Conservation (phyloP, 106 monocot genomes). For the Cymbidium sinense region DNA sequence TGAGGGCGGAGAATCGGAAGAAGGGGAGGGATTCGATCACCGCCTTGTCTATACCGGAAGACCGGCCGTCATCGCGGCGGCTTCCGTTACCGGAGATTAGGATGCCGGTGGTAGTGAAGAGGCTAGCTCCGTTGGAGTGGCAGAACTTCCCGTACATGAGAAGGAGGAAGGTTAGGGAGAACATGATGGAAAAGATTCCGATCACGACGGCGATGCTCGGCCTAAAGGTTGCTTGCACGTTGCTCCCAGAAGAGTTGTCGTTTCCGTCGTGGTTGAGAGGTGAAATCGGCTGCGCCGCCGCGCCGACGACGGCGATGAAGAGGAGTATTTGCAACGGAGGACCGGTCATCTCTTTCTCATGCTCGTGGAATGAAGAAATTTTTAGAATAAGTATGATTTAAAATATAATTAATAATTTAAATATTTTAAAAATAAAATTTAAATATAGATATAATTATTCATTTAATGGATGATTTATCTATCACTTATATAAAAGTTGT, state of each 20-base stretch:
- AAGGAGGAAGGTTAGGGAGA: conserved; percentile 55
- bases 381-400: too few species aligned
- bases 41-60: conserved; percentile 53
- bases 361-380: too few species aligned
- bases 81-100: not conserved
- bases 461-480: too few species aligned
- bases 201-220: conserved; percentile 56
- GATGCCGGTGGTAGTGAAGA: not conserved
- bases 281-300: not conserved
- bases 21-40: conserved; percentile 77
- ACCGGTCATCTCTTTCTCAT: not conserved
- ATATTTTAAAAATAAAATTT: too few species aligned
- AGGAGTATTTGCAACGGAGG: not conserved
- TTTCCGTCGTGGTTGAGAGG: not conserved
- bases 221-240: conserved; percentile 13
- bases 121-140: conserved; percentile 12
- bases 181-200: conserved; percentile 63
- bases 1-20: conserved; percentile 61
- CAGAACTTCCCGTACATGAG: conserved; percentile 70
- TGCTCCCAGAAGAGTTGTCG: not conserved
- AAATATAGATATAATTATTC: too few species aligned
- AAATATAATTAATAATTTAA: too few species aligned
- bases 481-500: too few species aligned
- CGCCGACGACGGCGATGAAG: not conserved
- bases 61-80: not conserved